Evolutionary conservation across 331 rosid genomes (phyloP).

Genomic region (Phaseolus coccineus): DNA sequence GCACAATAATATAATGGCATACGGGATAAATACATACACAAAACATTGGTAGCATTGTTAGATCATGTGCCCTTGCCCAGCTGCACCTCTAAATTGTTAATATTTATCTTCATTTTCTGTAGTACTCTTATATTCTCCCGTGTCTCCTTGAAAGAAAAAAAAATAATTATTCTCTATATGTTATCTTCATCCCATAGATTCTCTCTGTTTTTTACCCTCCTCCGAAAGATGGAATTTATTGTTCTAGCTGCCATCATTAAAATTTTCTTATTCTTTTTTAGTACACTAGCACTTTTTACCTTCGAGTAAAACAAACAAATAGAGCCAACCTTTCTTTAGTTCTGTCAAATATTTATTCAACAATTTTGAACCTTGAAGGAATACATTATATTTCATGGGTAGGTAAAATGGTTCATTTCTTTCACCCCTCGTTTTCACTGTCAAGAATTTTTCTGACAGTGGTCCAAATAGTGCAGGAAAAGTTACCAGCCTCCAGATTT

Average conservation of each 20-base stretch:
- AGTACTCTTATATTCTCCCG: constrained; percentile 48
- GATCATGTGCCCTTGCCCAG: constrained; percentile 61
- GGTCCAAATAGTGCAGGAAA: constrained; percentile 40
- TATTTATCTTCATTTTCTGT: constrained; percentile 36
- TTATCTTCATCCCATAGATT: constrained; percentile 38
- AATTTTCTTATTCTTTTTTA: constrained; percentile 30
- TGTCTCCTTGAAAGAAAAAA: constrained; percentile 43
- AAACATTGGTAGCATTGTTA: constrained; percentile 43
- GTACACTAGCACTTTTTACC: constrained; percentile 11
- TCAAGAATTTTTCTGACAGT: constrained; percentile 52
- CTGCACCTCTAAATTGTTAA: constrained; percentile 43
- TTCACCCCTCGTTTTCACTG: constrained; percentile 47
- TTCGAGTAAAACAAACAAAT: constrained; percentile 40
- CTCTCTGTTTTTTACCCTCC: constrained; percentile 35
- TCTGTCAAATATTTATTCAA: constrained; percentile 48
- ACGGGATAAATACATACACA: constrained; percentile 45
- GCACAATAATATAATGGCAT: constrained; percentile 15
- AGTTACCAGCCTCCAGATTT: constrained; percentile 46
- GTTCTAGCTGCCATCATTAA: constrained; percentile 22
- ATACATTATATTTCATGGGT: constrained; percentile 25
- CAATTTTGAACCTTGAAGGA: constrained; percentile 29
- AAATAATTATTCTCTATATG: constrained; percentile 16
- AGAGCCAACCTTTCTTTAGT: constrained; percentile 39
- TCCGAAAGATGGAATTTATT: constrained; percentile 19
- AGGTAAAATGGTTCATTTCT: constrained; percentile 40